Conservation (phyloP, 2,329 filamentous ascomycete species). For the Sporothrix pallida region DNA sequence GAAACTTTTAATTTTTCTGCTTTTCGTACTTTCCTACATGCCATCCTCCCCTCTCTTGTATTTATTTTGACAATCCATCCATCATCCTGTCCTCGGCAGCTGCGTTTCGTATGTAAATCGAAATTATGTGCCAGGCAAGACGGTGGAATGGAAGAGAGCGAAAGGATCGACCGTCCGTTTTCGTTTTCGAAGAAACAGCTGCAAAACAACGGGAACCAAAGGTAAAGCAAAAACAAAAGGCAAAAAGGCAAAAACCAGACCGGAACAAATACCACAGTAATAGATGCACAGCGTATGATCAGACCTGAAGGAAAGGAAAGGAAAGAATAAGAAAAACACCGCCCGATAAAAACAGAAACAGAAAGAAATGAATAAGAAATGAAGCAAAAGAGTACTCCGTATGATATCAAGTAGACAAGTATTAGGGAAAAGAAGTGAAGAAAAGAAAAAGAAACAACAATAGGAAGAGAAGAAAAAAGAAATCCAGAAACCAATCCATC, state of each 20-base stretch:
- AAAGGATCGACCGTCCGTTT: neutral
- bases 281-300: constrained; percentile 19
- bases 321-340: neutral
- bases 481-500: constrained; percentile 1
- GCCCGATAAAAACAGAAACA: neutral
- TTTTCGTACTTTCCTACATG: constrained; percentile 2
- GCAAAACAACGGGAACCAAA: neutral
- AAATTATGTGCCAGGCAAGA: neutral
- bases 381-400: constrained; percentile 15
- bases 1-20: constrained; percentile 15
- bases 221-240: neutral
- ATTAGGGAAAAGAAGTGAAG: neutral
- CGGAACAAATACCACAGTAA: constrained; percentile 1
- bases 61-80: neutral
- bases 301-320: neutral
- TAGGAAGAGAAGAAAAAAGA: neutral
- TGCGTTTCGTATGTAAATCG: neutral
- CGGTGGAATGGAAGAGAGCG: neutral
- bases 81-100: neutral
- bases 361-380: neutral
- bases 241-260: constrained; percentile 4
- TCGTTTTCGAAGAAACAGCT: constrained; percentile 10
- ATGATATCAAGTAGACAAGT: constrained; percentile 24
- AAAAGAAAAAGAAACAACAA: neutral
- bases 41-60: neutral